Base-by-base conservation (phyloP, 345 rosid species). In the Cardiospermum halicacabum region DNA sequence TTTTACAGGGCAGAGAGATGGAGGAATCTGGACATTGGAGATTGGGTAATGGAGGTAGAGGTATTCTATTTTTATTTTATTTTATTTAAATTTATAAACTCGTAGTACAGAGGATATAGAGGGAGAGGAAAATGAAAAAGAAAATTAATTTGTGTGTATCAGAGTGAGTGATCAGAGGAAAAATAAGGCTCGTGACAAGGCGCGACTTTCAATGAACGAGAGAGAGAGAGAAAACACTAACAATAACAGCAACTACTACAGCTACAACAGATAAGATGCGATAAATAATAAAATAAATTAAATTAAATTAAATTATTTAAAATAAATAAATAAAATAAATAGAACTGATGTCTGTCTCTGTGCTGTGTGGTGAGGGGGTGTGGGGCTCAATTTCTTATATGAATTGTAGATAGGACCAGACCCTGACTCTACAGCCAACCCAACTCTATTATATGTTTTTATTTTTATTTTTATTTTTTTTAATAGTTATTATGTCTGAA, bases 121-220 rank as follows among this genome's bases (percentile, higher is more conserved):
- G n/a, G 70, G 37, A 21, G 9, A 39, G 42, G 42, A n/a, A 45
- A 8, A 32, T 8, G 6, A 31, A 47, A 34, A 48, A 40, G 2
- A 53, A 3, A 26, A 1, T 18, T 50, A 10, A 2, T 18, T 15
- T n/a, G n/a, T n/a, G 5, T 16, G 13, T 2, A 13, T 16, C 26
- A 28, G 8, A 36, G 49, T 12, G 4, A 36, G 1, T 45, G 21
- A n/a, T 21, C 34, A 28, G 25, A 21, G 43, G 54, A 2, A 1
- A 12, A 39, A 60, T n/a, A 77, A 69, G 40, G 74, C 81, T 69
- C 69, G 84, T 72, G 89, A 82, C 65, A 73, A 69, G 82, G 89
- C 88, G 69, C 82, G 68, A 74, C 54, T 54, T 65, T 66, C 91
- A 26, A 81, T 75, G 82, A 73, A 65, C 42, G 36, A 10, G 37